Evolutionary conservation across 23 red algal species (phyloP).

Genomic region (Chondrus crispus): DNA sequence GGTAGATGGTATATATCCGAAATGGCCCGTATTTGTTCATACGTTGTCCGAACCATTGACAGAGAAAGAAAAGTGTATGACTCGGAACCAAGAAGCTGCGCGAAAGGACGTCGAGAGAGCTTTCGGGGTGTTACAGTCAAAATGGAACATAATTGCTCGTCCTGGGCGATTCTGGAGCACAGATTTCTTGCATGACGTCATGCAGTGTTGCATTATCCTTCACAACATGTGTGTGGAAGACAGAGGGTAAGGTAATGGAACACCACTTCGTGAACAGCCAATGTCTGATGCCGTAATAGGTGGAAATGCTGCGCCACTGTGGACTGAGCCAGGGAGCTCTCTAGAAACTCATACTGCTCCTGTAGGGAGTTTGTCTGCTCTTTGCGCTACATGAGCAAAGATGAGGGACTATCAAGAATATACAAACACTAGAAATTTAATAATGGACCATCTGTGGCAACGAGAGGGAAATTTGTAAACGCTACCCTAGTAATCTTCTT

Average conservation of each 20-base stretch:
- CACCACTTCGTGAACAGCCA: neutral
- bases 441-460: neutral
- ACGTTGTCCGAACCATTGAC: neutral
- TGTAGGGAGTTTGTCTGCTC: neutral
- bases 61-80: neutral
- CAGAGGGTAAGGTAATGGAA: neutral
- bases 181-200: neutral
- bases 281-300: neutral
- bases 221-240: neutral
- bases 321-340: neutral
- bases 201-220: neutral
- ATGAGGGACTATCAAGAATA: neutral
- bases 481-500: too few relatives aligned
- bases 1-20: slow-evolving; percentile 13
- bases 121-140: neutral
- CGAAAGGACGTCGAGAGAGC: neutral
- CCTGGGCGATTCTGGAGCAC: neutral
- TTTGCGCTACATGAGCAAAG: neutral
- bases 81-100: neutral
- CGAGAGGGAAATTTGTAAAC: too few relatives aligned
- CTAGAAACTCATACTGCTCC: neutral
- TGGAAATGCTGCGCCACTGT: neutral
- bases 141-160: neutral
- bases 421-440: neutral
- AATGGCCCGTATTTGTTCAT: neutral